phyloP scores from a whole-genome alignment of 2,329 filamentous ascomycete species.

The Fusarium devonianum region DNA sequence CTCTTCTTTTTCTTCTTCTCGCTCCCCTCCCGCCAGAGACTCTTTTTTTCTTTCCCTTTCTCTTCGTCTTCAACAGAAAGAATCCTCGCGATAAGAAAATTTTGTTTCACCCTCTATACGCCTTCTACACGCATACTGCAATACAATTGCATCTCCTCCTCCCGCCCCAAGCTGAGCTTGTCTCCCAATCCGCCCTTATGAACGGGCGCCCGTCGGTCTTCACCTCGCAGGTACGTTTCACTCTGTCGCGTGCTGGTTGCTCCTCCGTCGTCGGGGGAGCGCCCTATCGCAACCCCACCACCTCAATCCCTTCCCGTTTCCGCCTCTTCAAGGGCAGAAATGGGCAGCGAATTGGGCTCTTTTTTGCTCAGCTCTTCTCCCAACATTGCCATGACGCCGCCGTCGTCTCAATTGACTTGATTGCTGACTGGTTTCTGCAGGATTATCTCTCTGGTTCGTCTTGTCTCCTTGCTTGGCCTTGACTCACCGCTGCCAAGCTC shows the following conservation, averaged over 20 bases:
- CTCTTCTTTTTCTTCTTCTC: constrained; percentile 25
- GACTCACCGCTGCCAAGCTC: constrained; percentile 51
- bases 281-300: constrained; percentile 28
- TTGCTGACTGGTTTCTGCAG: constrained; percentile 59
- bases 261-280: constrained; percentile 14
- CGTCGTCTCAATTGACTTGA: constrained; percentile 30
- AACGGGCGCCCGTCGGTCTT: constrained; percentile 84
- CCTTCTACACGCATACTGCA: constrained; percentile 16
- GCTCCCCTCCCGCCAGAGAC: constrained; percentile 19
- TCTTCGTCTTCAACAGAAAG: constrained; percentile 26
- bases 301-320: constrained; percentile 13
- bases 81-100: constrained; percentile 22
- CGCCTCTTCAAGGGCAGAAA: constrained; percentile 18
- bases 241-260: constrained; percentile 6
- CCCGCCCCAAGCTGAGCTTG: constrained; percentile 42
- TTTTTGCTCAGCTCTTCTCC: constrained; percentile 7
- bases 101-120: neutral
- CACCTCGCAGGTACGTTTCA: constrained; percentile 76
- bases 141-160: constrained; percentile 30
- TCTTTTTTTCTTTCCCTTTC: constrained; percentile 21
- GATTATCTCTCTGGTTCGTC: constrained; percentile 78
- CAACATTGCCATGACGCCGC: constrained; percentile 6
- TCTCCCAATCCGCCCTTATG: constrained; percentile 73
- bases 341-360: neutral
- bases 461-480: constrained; percentile 33